Base-by-base conservation (phyloP, 2,329 filamentous ascomycete genomes). In the Xylaria sp. region DNA sequence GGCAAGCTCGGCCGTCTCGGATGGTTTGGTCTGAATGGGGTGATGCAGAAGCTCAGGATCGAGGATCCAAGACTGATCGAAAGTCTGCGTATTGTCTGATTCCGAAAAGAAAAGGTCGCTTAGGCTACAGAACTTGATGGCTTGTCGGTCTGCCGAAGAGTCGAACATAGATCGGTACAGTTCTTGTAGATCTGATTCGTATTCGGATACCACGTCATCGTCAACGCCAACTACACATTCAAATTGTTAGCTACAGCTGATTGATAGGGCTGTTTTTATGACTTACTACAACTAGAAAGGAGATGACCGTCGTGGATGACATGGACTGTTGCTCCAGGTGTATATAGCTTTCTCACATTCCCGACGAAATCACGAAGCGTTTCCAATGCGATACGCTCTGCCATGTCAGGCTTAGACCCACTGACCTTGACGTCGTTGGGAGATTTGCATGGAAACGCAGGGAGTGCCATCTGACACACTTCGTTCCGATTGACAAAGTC, bases 251-350 rank as follows among this genome's bases (percentile, higher is more conserved):
- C 20, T 13, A 15, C 13, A 13, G 15, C 25, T 50, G 12, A 4
- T 53, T 53, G 6, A 53, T 32, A 53, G 10, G 4, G 0, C 4
- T 32, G 10, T 34, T n/a, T 18, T 20, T 30, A 2, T 45, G 15
- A 69, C 76, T 69, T 59, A 79, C 78, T 82, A 73, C 81, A 83
- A 68, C 83, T 80, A 25, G 78, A 78, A 36, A 81, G 81, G 7
- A 81, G 79, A 66, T 81, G 80, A 4, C 80, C 80, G n/a, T 81
- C 80, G 48, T 78, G 80, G 30, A 81, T 76, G 60, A 82, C 76
- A 73, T 73, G 78, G n/a, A 81, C 55, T 57, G 74, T 77, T 28
- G 75, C 79, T 2, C 80, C 79, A 0, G 76, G 77, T 6, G 58
- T 18, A 32, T 81, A 81, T 1, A 80, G 59, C 23, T 73, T 61